Conservation (phyloP, 2,329 filamentous ascomycete genomes). For the Ophiosphaerella narmari region DNA sequence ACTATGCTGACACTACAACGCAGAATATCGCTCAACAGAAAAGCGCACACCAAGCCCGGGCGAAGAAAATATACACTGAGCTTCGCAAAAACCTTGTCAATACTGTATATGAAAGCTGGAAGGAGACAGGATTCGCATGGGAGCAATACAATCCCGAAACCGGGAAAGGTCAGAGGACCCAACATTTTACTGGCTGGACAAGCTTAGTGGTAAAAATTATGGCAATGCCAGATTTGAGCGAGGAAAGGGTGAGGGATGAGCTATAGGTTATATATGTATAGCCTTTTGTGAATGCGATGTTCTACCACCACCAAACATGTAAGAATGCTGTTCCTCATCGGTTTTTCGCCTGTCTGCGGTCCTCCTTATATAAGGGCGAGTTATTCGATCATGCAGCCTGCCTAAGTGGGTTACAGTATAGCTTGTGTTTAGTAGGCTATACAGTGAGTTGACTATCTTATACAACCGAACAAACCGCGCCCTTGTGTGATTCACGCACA, state of each 20-base stretch:
- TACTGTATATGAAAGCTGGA: slow-evolving; percentile 87
- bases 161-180: slow-evolving; percentile 88
- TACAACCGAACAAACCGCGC: too few relatives aligned
- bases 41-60: slow-evolving; percentile 71
- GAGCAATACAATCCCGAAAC: slow-evolving; percentile 97
- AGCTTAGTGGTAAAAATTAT: slow-evolving; percentile 97
- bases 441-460: too few relatives aligned
- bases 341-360: too few relatives aligned
- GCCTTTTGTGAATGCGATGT: too few relatives aligned
- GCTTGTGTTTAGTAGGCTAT: too few relatives aligned
- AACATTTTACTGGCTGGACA: slow-evolving; percentile 99
- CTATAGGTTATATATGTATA: slow-evolving; percentile 14
- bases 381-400: too few relatives aligned
- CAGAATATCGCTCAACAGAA: slow-evolving; percentile 66
- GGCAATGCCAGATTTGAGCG: slow-evolving; percentile 77
- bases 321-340: too few relatives aligned
- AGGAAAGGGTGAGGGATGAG: slow-evolving; percentile 34
- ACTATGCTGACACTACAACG: slow-evolving; percentile 11
- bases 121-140: slow-evolving; percentile 94
- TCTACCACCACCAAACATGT: too few relatives aligned
- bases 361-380: too few relatives aligned
- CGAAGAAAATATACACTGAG: slow-evolving; percentile 73
- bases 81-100: slow-evolving; percentile 84
- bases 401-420: too few relatives aligned
- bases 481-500: too few relatives aligned